Evolutionary conservation across 805 yeast species (phyloP).

Genomic region (Scheffersomyces amazonensis): DNA sequence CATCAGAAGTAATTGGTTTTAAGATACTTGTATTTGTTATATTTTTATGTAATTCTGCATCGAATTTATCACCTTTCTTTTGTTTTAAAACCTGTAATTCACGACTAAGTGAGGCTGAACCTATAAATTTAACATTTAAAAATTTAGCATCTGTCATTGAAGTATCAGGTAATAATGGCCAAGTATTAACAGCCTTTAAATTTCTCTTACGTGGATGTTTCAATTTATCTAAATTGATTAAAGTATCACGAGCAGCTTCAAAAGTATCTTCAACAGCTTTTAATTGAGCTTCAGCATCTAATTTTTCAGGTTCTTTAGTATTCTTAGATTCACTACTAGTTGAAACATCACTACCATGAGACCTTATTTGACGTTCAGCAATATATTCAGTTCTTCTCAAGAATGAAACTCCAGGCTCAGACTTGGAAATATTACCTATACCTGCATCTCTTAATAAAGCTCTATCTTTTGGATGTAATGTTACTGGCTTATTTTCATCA

Average conservation of each 20-base stretch:
- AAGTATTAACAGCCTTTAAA: conserved; percentile 69
- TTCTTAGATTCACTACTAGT: conserved; percentile 10
- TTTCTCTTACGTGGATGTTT: conserved; percentile 78
- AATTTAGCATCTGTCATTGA: conserved; percentile 83
- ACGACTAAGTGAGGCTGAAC: conserved; percentile 49
- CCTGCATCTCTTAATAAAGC: conserved; percentile 78
- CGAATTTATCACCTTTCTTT: conserved; percentile 24
- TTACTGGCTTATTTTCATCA: conserved; percentile 30
- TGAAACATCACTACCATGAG: conserved; percentile 1
- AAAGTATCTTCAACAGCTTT: conserved; percentile 77
- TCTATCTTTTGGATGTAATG: conserved; percentile 75
- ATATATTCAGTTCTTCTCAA: conserved; percentile 93
- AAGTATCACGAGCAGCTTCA: conserved; percentile 51
- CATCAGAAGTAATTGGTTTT: conserved; percentile 68
- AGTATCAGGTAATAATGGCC: conserved; percentile 87
- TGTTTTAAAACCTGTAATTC: conserved; percentile 29
- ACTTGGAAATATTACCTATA: conserved; percentile 39
- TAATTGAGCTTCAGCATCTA: conserved; percentile 63
- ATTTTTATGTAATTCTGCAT: conserved; percentile 30
- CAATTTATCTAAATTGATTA: conserved; percentile 42
- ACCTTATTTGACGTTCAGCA: conserved; percentile 50
- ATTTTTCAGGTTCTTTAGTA: conserved; percentile 24
- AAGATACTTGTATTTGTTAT: conserved; percentile 60
- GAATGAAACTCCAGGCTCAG: conserved; percentile 64
- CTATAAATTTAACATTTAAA: conserved; percentile 59